Conservation (phyloP, 805 yeast species). For the Wickerhamiella azyma region DNA sequence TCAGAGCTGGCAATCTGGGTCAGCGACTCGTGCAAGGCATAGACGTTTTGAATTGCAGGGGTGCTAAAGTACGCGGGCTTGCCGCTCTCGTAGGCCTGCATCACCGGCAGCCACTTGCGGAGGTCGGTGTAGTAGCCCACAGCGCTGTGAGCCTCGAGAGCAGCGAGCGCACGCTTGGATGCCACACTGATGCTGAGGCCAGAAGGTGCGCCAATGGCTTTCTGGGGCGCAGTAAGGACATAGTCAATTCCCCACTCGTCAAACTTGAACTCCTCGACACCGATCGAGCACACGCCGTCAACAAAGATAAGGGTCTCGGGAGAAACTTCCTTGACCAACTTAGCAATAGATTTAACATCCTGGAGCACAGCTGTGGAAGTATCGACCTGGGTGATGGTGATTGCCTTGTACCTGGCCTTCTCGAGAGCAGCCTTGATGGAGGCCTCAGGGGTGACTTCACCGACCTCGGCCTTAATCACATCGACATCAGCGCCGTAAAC, state of each 20-base stretch:
- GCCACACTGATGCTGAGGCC: constrained; percentile 73
- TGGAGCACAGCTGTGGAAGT: constrained; percentile 90
- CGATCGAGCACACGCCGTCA: constrained; percentile 93
- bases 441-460: constrained; percentile 49
- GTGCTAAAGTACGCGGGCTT: constrained; percentile 84
- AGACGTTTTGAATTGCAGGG: constrained; percentile 80
- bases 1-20: constrained; percentile 40
- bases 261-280: constrained; percentile 73
- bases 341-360: constrained; percentile 50
- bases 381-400: constrained; percentile 90
- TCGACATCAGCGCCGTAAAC: constrained; percentile 70
- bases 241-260: constrained; percentile 84
- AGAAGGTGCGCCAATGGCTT: constrained; percentile 89
- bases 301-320: constrained; percentile 78
- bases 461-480: constrained; percentile 55
- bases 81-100: constrained; percentile 74
- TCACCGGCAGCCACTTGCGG: constrained; percentile 76
- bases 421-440: constrained; percentile 43
- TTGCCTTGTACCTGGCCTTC: constrained; percentile 41
- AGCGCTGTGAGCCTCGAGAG: constrained; percentile 35
- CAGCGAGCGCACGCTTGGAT: constrained; percentile 62
- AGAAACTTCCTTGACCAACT: constrained; percentile 43
- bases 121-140: constrained; percentile 55
- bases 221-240: constrained; percentile 85
- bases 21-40: constrained; percentile 66